Percentiles rank a stretch among this genome's conserved stretches.
Conservation (phyloP, 257 asterid species). For the Penstemon barbatus region DNA sequence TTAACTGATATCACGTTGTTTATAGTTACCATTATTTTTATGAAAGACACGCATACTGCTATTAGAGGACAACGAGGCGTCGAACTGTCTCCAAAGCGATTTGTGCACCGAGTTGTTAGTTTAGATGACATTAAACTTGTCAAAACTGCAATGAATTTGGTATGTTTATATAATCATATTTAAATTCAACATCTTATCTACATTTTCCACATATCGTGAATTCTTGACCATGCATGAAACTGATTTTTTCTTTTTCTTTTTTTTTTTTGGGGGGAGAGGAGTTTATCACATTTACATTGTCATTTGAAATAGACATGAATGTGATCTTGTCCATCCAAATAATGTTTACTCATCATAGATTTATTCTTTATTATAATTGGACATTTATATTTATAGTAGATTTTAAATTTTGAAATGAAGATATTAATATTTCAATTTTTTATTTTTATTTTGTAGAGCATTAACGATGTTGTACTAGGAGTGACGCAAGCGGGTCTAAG, state of each 20-base stretch:
- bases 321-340: too few species aligned
- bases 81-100: slow-evolving; percentile 22
- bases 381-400: too few species aligned
- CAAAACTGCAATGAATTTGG: slow-evolving; percentile 46
- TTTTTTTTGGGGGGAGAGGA: too few species aligned
- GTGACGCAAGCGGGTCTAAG: slow-evolving; percentile 45
- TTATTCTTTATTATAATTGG: too few species aligned
- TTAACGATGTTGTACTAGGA: slow-evolving; percentile 49
- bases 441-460: slow-evolving; percentile 27
- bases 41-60: slow-evolving; percentile 38
- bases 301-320: too few species aligned
- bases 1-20: slow-evolving; percentile 26
- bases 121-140: slow-evolving; percentile 49
- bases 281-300: too few species aligned
- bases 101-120: slow-evolving; percentile 35
- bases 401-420: too few species aligned
- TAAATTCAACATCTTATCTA: too few species aligned
- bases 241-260: background rate
- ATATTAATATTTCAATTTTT: background rate
- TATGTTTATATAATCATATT: slow-evolving; percentile 6
- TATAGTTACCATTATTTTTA: slow-evolving; percentile 29
- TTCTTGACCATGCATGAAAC: too few species aligned
- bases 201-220: too few species aligned
- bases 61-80: slow-evolving; percentile 33
- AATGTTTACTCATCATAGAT: too few species aligned